phyloP scores from a whole-genome alignment of 306 rosid genomes.

The Oxytropis ochrocephala region DNA sequence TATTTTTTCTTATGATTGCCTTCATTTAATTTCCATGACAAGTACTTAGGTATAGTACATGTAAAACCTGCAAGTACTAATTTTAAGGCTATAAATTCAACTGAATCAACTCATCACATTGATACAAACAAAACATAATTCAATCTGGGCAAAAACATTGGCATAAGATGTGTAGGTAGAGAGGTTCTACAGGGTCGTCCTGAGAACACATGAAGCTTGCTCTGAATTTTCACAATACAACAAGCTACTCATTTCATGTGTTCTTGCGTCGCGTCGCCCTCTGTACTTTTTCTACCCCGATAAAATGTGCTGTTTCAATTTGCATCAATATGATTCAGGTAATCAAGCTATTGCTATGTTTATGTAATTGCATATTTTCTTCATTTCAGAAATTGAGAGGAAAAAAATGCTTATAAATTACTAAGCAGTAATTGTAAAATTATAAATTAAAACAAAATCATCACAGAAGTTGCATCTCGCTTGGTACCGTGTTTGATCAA shows the following conservation, averaged over 20 bases:
- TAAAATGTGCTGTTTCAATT: not conserved
- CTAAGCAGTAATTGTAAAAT: not conserved
- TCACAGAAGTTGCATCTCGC: conserved; percentile 51
- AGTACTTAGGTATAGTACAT: conserved; percentile 36
- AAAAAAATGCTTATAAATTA: not conserved
- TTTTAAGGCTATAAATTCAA: conserved; percentile 19
- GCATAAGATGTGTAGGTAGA: conserved; percentile 25
- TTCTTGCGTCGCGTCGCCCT: conserved; percentile 99
- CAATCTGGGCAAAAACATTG: not conserved
- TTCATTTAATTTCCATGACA: not conserved
- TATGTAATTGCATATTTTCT: not conserved
- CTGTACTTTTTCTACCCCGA: conserved; percentile 26
- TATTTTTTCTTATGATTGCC: too few relatives aligned
- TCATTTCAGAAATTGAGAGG: not conserved
- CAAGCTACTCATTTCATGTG: conserved; percentile 23
- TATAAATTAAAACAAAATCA: conserved; percentile 40
- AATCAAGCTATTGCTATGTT: not conserved
- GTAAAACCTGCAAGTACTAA: conserved; percentile 21
- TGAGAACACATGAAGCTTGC: conserved; percentile 46
- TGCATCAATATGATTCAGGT: conserved; percentile 3
- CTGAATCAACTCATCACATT: conserved; percentile 3
- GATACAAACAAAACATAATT: not conserved
- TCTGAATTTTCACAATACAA: not conserved
- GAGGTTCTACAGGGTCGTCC: conserved; percentile 45
- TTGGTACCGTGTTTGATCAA: conserved; percentile 24